A percentile compares a stretch with the other conserved stretches of the same genome.
These are phyloP conservation scores for Heritiera littoralis DNA, from an alignment of 345 rosid genomes.

Conservation along the genomic window DNA sequence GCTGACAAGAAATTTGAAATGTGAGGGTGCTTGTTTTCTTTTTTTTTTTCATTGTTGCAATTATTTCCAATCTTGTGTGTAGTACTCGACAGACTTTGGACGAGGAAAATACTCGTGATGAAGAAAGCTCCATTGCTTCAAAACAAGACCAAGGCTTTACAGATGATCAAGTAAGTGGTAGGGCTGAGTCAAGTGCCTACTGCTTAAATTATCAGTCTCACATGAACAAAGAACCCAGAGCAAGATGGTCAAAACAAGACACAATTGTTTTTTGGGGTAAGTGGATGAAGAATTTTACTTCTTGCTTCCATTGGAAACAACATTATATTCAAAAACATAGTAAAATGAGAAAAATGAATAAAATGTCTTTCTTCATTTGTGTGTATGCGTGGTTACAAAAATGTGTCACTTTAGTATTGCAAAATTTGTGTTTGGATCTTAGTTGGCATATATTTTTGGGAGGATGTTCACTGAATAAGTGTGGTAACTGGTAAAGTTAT, in stretches of 20 bases:
- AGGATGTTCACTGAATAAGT: neutral
- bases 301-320: neutral
- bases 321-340: neutral
- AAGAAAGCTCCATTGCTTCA: conserved; percentile 37
- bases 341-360: neutral
- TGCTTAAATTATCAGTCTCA: conserved; percentile 66
- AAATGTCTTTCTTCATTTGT: neutral
- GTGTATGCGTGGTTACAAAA: neutral
- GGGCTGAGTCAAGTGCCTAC: conserved; percentile 24
- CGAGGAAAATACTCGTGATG: conserved; percentile 43
- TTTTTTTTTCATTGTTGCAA: neutral
- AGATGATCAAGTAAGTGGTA: conserved; percentile 26
- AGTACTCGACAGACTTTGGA: conserved; percentile 38
- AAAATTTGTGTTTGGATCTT: neutral
- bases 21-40: neutral
- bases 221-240: conserved; percentile 60
- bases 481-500: neutral
- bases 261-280: conserved; percentile 78
- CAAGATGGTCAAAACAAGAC: conserved; percentile 81
- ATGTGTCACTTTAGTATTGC: neutral
- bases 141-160: conserved; percentile 32
- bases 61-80: conserved; percentile 3
- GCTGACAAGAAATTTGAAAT: neutral
- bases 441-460: neutral
- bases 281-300: neutral